Evolutionary conservation across 768 basidiomycete genomes (phyloP).

Genomic region (Tylopilus intermedius): DNA sequence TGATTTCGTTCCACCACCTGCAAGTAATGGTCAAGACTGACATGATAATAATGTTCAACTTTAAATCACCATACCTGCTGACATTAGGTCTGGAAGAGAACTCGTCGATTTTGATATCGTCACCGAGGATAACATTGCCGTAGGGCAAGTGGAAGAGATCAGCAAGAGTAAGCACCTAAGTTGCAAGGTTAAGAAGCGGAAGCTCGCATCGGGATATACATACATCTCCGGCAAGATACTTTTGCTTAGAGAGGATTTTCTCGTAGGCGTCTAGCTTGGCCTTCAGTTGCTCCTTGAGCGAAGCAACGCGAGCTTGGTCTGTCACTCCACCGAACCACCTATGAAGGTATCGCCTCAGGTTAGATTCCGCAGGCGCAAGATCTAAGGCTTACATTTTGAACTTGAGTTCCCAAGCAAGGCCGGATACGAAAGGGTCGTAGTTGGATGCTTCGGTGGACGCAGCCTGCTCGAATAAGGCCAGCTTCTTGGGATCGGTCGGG

Average conservation of each 20-base stretch:
- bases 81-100: conserved; percentile 19
- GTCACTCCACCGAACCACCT: too few relatives aligned
- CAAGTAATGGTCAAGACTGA: too few relatives aligned
- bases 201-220: conserved; percentile 7
- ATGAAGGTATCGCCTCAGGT: conserved; percentile 4
- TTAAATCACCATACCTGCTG: conserved; percentile 16
- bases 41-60: too few relatives aligned
- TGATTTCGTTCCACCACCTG: conserved; percentile 51
- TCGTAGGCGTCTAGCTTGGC: too few relatives aligned
- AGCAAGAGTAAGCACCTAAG: conserved; percentile 39
- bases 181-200: background rate
- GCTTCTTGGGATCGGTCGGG: conserved; percentile 31
- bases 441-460: conserved; percentile 43
- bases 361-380: conserved; percentile 19
- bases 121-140: conserved; percentile 22
- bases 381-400: conserved; percentile 38
- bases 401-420: conserved; percentile 43
- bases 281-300: too few relatives aligned
- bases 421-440: conserved; percentile 46
- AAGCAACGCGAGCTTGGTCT: too few relatives aligned
- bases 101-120: conserved; percentile 13
- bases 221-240: conserved; percentile 53
- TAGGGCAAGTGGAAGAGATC: conserved; percentile 45
- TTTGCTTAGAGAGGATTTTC: too few relatives aligned
- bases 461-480: conserved; percentile 49